These are phyloP conservation scores for Euphorbia corollata DNA, from an alignment of 441 rosid genomes.

Conservation along the genomic window DNA sequence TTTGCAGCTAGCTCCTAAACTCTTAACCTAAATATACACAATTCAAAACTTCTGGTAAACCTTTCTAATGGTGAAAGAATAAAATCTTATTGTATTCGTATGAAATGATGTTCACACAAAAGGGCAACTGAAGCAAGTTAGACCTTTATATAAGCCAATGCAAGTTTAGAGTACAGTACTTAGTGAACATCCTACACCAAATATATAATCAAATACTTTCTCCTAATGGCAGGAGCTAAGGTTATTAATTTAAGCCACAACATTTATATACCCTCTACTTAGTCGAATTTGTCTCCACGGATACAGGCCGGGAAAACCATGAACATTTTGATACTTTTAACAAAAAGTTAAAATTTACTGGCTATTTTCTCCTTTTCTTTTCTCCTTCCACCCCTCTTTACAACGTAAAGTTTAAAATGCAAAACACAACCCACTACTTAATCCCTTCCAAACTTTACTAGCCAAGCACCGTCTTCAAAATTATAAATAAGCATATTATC, in stretches of 20 bases:
- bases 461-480: constrained; percentile 2
- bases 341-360: too few relatives aligned
- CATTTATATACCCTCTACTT: not conserved
- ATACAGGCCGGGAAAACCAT: too few relatives aligned
- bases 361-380: not conserved
- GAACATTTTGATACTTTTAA: too few relatives aligned
- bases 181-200: not conserved
- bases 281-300: not conserved
- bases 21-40: constrained; percentile 68
- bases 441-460: not conserved
- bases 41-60: constrained; percentile 14
- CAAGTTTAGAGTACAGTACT: not conserved
- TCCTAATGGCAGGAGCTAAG: not conserved
- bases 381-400: not conserved
- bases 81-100: not conserved
- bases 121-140: not conserved
- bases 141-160: not conserved
- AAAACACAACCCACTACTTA: not conserved
- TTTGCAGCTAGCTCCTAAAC: constrained; percentile 65
- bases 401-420: not conserved
- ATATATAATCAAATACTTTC: too few relatives aligned
- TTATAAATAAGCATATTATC: not conserved
- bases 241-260: not conserved
- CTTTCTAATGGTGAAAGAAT: constrained; percentile 2
- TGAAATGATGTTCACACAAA: constrained; percentile 5